Evolutionary conservation across 75 land plant genomes (phyloP).

Genomic region (Larix kaempferi): DNA sequence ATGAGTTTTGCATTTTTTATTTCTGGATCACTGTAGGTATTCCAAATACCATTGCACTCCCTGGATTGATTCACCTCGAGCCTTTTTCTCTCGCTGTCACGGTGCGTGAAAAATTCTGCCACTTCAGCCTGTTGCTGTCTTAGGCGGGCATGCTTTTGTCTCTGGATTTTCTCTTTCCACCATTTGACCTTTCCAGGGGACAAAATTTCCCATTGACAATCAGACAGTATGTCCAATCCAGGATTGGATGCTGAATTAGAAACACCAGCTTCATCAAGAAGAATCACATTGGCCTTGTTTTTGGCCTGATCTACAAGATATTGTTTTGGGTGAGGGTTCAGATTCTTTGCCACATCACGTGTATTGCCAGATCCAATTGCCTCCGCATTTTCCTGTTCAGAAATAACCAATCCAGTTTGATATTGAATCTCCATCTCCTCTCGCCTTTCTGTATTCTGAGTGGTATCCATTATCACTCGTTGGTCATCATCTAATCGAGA

Average conservation of each 20-base stretch:
- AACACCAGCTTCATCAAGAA: background rate
- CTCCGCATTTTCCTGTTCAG: constrained; percentile 1
- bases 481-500: background rate
- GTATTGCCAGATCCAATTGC: background rate
- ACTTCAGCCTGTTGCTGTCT: constrained; percentile 5
- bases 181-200: background rate
- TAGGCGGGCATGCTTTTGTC: background rate
- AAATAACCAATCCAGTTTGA: background rate
- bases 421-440: background rate
- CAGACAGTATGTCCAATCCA: background rate
- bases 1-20: background rate
- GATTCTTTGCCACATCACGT: background rate
- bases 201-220: background rate
- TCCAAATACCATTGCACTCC: background rate
- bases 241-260: background rate
- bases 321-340: background rate
- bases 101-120: background rate
- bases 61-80: background rate
- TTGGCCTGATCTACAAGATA: background rate
- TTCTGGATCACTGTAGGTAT: background rate
- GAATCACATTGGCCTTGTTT: background rate
- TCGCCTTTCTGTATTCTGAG: background rate
- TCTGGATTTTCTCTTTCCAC: background rate
- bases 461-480: background rate
- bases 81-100: background rate